Conservation (phyloP, 192 early-diverging fungal species). For the Cetraspora pellucida region DNA sequence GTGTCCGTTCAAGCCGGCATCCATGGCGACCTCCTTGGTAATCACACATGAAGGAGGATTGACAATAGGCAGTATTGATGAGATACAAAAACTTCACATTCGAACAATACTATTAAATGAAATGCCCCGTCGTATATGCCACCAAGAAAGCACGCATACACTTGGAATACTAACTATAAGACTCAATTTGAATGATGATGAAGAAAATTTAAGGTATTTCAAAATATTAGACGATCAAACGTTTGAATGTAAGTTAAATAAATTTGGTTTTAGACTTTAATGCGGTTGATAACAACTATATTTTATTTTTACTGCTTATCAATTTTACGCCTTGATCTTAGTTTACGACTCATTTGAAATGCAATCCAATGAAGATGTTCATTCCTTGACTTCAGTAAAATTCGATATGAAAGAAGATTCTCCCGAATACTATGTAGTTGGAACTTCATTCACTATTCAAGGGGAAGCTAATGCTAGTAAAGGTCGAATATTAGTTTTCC, state of each 20-base stretch:
- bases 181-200: not conserved
- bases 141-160: constrained; percentile 54
- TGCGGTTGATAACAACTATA: not conserved
- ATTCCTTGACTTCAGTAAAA: constrained; percentile 48
- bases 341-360: constrained; percentile 17
- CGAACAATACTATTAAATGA: constrained; percentile 64
- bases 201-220: constrained; percentile 38
- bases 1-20: constrained; percentile 60
- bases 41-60: constrained; percentile 65
- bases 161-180: constrained; percentile 66
- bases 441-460: constrained; percentile 66
- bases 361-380: constrained; percentile 42
- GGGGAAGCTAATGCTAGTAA: constrained; percentile 64
- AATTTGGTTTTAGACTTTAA: not conserved
- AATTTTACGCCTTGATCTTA: not conserved
- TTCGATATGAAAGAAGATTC: constrained; percentile 40
- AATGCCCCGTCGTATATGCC: constrained; percentile 70
- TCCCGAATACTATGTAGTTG: constrained; percentile 66
- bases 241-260: constrained; percentile 64
- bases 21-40: constrained; percentile 59
- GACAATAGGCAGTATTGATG: constrained; percentile 76
- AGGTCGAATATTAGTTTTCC: constrained; percentile 74
- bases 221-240: constrained; percentile 71
- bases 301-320: not conserved
- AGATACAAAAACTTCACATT: constrained; percentile 85